Base-by-base conservation (phyloP, 2,329 filamentous ascomycete species). In the Curvularia eragrostidis region DNA sequence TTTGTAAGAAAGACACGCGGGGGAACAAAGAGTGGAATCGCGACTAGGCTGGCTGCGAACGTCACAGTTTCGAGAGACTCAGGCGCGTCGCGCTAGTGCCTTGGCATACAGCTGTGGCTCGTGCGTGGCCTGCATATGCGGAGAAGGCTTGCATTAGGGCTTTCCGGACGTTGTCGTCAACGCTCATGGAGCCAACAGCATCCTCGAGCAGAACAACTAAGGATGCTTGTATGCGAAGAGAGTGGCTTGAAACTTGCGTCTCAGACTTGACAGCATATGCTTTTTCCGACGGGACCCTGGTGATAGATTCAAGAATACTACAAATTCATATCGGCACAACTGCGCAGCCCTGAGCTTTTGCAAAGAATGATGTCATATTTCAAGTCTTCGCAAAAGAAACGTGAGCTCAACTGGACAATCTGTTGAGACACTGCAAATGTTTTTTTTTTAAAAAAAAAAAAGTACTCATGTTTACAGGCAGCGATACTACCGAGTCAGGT, bases 61-160 rank as follows among this genome's bases (percentile, higher is more conserved):
- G 58, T 58, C 58, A 56, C 48, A 48, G 48, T 53, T 46, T 46
- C 52, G 52, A 49, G 46, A 52, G 46, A 48, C 55, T 59, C 61
- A 42, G 56, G 53, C 53, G 56, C 53, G 54, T 53, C 28, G 23
- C 48, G 51, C 44, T 60, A 60, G 50, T 24, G 42, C 19, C 59
- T 62, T 60, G 59, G 59, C 56, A 36, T 52, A 30, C 50, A 56
- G 54, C 18, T 32, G 18, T 55, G 48, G 49, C 44, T 41, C 46
- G 34, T 48, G 46, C 52, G 52, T 48, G 24, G 54, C 51, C n/a
- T 54, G 44, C 52, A 30, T 50, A 42, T 56, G 59, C 30, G 52
- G 54, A 47, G 52, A 51, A 34, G 52, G 42, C 47, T 44, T 59
- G 52, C 52, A 46, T 56, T 55, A 58, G 43, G 43, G 28, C 18